Base-by-base conservation (phyloP, 371 early-diverging fungal species). In the Funneliformis caledonium region DNA sequence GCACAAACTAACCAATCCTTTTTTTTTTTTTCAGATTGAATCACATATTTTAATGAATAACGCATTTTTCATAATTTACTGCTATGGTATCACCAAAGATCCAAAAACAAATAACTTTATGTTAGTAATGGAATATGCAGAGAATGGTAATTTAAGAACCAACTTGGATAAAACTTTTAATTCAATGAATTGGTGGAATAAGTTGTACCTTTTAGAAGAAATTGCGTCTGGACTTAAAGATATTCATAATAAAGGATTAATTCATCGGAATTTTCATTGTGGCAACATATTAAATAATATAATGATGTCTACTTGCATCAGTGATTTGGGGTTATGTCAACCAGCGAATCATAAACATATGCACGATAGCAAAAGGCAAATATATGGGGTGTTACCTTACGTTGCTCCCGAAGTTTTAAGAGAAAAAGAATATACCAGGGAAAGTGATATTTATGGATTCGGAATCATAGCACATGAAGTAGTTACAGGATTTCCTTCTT, bases 341-440 rank as follows among this genome's bases (percentile, higher is more conserved):
- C 16, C 2, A 0, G 6, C 16, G 6, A 19, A 56, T 56, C 37
- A 26, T 3, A 7, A 14, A 52, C 2, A 52, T 16, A 16, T 14
- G 3, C 16, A 12, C 4, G 5, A 16, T 52, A 4, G 14, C 14
- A 1, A 37, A 37, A 3, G 1, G 1, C 37, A 37, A 45, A 4
- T 33, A 4, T 50, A 14, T 50, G 78, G 78, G 31, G 78, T 78
- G 14, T 42, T 78, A 33, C 78, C 64, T 7, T 78, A 45, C n/a
- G 42, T 78, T 4, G 78, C 78, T 22, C 78, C 78, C 50, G 78
- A 78, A 50, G 47, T 68, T 22, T 52, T 78, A 50, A 14, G 12
- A n/a, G 47, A 26, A 10, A 6, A 14, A 45, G 56, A 1, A 56
- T 75, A 75, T 31, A 60, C 61, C 11, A 75, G 42, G 42, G 59